Base-by-base conservation (phyloP, 2,329 filamentous ascomycete genomes). In the Penicillium oxalicum region DNA sequence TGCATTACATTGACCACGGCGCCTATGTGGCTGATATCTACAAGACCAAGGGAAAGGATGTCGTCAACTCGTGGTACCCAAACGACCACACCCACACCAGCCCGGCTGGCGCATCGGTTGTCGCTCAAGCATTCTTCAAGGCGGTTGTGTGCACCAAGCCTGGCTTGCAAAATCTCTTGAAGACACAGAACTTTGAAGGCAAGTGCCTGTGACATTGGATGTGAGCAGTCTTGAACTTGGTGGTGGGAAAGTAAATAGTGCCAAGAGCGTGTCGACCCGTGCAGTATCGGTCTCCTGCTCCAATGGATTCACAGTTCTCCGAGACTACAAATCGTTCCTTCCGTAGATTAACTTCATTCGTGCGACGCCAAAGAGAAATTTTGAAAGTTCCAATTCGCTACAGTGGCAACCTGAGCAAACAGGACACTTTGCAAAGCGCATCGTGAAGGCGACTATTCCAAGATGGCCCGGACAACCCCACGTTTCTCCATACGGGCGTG, bases 31-130 rank as follows among this genome's bases (percentile, higher is more conserved):
- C 77, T 3, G 72, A 76, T 53, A 75, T 73, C 35, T 82, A 77
- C 61, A 61, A 75, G 61, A 67, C 69, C 11, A 58, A 82, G 40
- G 80, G 81, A 0, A 68, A 66, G 36, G 51, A 66, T 0, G 71
- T 67, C 3, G 78, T 82, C 26, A 75, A 82, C 61, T 67, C 69
- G 0, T 71, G 76, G 52, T 86, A 76, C 52, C 78, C 81, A 0
- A 72, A 73, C 18, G 81, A 84, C 56, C 81, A 85, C 62, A 85
- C 81, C 0, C 82, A 84, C 62, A 83, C 81, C 2, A 77, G 74
- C 44, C 69, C 78, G 0, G 69, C 66, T 27, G 77, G 80, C n/a
- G 80, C 82, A 1, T 70, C 79, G 50, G 66, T 76, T 4, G 77
- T 80, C 45, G 75, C 80, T 0, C 70, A 77, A 56, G 75, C 78